Conservation (phyloP, 495 filamentous ascomycete species). For the Staphylotrichum tortipilum region DNA sequence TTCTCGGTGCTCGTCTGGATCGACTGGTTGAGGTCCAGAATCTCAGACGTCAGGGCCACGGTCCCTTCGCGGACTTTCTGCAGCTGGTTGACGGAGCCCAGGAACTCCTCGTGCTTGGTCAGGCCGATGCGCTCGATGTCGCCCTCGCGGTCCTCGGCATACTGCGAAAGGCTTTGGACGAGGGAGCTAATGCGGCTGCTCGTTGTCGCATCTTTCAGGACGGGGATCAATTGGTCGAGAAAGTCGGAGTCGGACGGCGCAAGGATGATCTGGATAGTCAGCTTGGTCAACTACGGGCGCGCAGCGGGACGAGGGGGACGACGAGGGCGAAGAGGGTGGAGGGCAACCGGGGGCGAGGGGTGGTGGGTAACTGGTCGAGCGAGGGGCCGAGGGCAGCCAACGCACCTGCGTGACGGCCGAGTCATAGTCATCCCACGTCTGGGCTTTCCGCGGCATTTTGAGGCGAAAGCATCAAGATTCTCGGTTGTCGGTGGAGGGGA, state of each 20-base stretch:
- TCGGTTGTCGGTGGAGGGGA: too few relatives aligned
- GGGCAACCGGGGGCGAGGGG: too few relatives aligned
- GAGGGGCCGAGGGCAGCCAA: not conserved
- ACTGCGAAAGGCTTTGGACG: conserved; percentile 65
- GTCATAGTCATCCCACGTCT: conserved; percentile 47
- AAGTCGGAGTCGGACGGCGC: conserved; percentile 88
- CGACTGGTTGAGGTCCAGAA: conserved; percentile 82
- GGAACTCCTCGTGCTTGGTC: conserved; percentile 93
- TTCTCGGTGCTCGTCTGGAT: conserved; percentile 95
- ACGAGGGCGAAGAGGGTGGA: too few relatives aligned
- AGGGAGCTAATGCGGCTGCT: conserved; percentile 67
- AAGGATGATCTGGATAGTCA: conserved; percentile 62
- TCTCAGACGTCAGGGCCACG: conserved; percentile 78
- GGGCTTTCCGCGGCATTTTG: conserved; percentile 39
- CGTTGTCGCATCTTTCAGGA: conserved; percentile 77
- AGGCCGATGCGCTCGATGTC: conserved; percentile 95
- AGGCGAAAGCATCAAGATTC: conserved; percentile 3
- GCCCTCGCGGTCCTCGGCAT: conserved; percentile 74
- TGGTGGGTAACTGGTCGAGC: too few relatives aligned
- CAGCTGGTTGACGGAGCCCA: conserved; percentile 84
- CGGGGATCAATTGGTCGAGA: conserved; percentile 87
- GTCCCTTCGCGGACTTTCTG: conserved; percentile 85
- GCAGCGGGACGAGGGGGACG: not conserved
- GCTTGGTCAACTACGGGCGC: not conserved
- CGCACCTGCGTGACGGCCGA: conserved; percentile 43